Base-by-base conservation (phyloP, 2,329 filamentous ascomycete species). In the Elsinoe perseae region DNA sequence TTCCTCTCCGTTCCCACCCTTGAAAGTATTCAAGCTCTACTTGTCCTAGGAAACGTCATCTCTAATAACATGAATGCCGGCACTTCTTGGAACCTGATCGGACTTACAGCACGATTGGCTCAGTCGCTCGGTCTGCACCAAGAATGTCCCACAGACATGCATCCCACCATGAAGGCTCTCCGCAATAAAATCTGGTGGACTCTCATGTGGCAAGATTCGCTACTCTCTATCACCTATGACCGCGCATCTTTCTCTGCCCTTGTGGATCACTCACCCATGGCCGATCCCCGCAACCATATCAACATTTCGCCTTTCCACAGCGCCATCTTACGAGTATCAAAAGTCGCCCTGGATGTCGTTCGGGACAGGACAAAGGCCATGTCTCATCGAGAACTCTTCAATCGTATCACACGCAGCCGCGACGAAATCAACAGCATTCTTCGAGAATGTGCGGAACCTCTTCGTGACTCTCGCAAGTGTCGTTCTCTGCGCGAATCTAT, bases 61-160 rank as follows among this genome's bases (percentile, higher is more conserved):
- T 80, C 79, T 1, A 81, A 82, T 64, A 82, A 81, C 60, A 82
- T 82, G 79, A 84, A 84, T 58, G 81, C 81, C 7, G 81, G 81
- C 2, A 81, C 82, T 16, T 79, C 81, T 3, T 84, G 83, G 73
- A 79, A 81, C 23, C 66, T 84, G 12, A 77, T 81, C 44, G 79
- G 80, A 7, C 75, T 84, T 66, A 83, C 80, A 1, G 75, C 82
- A 48, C 75, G 81, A 58, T 77, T 84, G 67, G 80, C 80, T 10
- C 74, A 83, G 66, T 80, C 79, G 4, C 73, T 83, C 9, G 81
- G 81, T 4, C 67, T 84, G 42, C 81, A 84, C 61, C 75, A 80
- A 43, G 75, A 79, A 62, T 81, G 80, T 44, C 78, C 79, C 36
- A 73, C 75, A 20, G 77, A 78, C 46, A 75, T 77, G 2, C 69